A percentile compares a stretch with the other conserved stretches of the same genome.
Evolutionary conservation across 106 monocot genomes (phyloP).

Genomic region (Apostasia shenzhenica): DNA sequence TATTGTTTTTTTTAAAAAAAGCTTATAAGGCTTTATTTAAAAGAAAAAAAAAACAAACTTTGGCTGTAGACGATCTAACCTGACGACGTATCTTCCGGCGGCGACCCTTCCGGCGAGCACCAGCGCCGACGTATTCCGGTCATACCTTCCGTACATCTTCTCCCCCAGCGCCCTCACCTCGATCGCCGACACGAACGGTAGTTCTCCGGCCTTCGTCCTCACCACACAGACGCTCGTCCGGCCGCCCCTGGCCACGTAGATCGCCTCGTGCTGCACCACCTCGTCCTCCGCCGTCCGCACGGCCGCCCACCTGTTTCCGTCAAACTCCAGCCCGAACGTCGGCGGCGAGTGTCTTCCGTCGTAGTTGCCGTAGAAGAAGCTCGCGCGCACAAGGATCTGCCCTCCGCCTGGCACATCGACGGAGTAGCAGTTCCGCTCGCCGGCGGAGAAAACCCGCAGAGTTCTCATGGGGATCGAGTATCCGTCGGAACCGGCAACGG

Average conservation of each 20-base stretch:
- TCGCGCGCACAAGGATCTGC: conserved; percentile 10
- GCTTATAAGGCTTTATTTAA: too few relatives aligned
- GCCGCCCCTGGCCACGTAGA: conserved; percentile 6
- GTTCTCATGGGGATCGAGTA: conserved; percentile 2
- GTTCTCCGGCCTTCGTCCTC: background rate
- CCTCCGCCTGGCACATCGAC: background rate
- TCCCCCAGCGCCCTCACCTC: conserved; percentile 11
- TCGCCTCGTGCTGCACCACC: background rate
- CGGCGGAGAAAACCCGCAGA: conserved; percentile 16
- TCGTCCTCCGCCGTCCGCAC: conserved; percentile 2
- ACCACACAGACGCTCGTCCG: conserved; percentile 19
- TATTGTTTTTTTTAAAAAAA: too few relatives aligned
- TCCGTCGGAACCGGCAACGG: background rate
- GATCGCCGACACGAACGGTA: conserved; percentile 21
- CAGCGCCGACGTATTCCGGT: background rate
- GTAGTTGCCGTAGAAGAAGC: conserved; percentile 39
- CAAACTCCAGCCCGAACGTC: conserved; percentile 19
- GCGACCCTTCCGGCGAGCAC: conserved; percentile 3
- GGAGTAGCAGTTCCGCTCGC: conserved; percentile 31
- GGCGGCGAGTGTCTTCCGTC: conserved; percentile 22
- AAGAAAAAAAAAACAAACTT: too few relatives aligned
- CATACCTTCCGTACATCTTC: conserved; percentile 3
- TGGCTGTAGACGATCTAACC: too few relatives aligned
- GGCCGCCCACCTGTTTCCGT: conserved; percentile 6
- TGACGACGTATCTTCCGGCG: background rate